Base-by-base conservation (phyloP, 108 stramenopile genomes). In the Stephanodiscus minutulus region DNA sequence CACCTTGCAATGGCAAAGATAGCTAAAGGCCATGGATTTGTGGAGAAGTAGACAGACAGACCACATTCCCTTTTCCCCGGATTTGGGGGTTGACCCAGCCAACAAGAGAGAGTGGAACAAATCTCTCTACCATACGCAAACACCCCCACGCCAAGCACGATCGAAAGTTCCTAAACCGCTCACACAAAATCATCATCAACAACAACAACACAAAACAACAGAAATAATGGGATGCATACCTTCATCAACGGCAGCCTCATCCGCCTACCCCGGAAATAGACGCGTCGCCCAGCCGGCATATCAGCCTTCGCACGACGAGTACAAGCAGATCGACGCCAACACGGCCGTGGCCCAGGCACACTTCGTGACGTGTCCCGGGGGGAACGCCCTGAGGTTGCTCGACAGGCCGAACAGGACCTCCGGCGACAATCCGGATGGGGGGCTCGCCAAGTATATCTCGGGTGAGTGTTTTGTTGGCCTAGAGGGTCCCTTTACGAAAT, bases 321-420 rank as follows among this genome's bases (percentile, higher is more conserved):
- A 82, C 62, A 53, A 74, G n/a, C 62, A 74, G 25, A 66, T 84
- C 22, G 54, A 75, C 53, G 49, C 43, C 7, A 55, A 15, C 24
- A 83, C 84, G 7, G 83, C 87, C 8, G 74, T 84, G 56, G 90
- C 90, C 1, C 85, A 76, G 22, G 84, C 82, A 21, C 93, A 94
- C 66, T 94, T 94, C 75, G 87, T 90, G 0, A 77, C 79, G n/a
- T 91, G 89, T 64, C 87, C 90, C 18, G 90, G 90, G 41, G 93
- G 93, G 25, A 94, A 94, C 69, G 93, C 90, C 11, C 74, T 94
- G 61, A 85, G 78, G n/a, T 62, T 91, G 39, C 80, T 88, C 18
- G 88, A 85, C 21, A 77, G 77, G 53, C 76, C 83, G 61, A 85
- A 88, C 46, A 74, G 70, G 18, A 79, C 78, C 10, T 64, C 67